Percentiles rank a stretch among this genome's conserved stretches.
These are phyloP conservation scores for Russula compacta DNA, from an alignment of 768 basidiomycete species.

Conservation along the genomic window DNA sequence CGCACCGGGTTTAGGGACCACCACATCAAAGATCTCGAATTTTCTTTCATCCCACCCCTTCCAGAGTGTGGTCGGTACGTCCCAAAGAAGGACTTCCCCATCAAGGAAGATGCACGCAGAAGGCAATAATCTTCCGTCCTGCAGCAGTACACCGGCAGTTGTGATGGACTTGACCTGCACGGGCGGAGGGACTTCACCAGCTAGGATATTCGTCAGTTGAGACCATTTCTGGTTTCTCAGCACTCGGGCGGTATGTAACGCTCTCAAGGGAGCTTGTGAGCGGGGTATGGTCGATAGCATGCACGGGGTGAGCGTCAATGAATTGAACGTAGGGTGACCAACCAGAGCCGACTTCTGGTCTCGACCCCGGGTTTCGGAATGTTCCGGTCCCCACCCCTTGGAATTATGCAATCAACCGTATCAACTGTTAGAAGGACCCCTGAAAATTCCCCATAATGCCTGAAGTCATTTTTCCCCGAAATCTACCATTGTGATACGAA, in stretches of 20 bases:
- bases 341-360: no score
- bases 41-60: conserved; percentile 62
- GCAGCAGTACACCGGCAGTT: conserved; percentile 53
- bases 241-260: conserved; percentile 7
- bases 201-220: conserved; percentile 60
- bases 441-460: no score
- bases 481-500: no score
- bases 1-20: conserved; percentile 81
- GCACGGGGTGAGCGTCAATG: not conserved
- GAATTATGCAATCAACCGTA: no score
- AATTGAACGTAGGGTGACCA: no score
- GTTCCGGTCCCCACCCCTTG: no score
- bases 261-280: conserved; percentile 1
- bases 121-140: conserved; percentile 70
- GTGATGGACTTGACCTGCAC: conserved; percentile 66
- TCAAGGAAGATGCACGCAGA: conserved; percentile 78
- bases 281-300: conserved; percentile 3
- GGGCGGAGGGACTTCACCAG: conserved; percentile 55
- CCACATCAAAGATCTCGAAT: conserved; percentile 73
- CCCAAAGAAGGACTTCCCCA: conserved; percentile 85
- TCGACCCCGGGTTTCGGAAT: no score
- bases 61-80: conserved; percentile 61
- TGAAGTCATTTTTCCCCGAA: no score
- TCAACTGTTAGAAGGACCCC: no score
- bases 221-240: conserved; percentile 14